phyloP scores from a whole-genome alignment of 306 rosid genomes.

The Crotalaria pallida region DNA sequence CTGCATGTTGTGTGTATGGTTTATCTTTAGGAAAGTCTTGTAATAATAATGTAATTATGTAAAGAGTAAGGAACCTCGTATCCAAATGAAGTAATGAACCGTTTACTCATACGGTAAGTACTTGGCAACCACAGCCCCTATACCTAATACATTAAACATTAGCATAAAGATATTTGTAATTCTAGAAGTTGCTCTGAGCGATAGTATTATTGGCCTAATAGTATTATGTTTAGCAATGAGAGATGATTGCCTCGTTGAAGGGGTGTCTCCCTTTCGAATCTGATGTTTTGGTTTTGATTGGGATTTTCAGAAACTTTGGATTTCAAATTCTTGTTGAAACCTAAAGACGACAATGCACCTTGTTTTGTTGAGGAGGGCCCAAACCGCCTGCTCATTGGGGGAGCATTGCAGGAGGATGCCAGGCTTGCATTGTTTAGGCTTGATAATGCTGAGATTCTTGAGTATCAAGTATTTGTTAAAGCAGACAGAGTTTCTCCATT shows the following conservation, averaged over 20 bases:
- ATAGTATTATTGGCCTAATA: constrained; percentile 13
- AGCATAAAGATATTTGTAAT: too few species aligned
- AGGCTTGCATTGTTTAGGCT: constrained; percentile 77
- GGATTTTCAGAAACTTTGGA: constrained; percentile 74
- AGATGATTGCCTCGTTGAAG: not conserved
- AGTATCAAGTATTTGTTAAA: constrained; percentile 76
- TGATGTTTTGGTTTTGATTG: constrained; percentile 5
- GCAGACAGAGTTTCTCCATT: constrained; percentile 95
- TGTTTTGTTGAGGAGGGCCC: constrained; percentile 93
- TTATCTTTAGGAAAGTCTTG: too few species aligned
- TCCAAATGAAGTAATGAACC: too few species aligned
- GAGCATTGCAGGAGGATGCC: constrained; percentile 82
- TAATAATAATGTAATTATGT: too few species aligned
- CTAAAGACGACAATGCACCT: constrained; percentile 56
- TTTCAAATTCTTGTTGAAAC: constrained; percentile 90
- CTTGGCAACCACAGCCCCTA: too few species aligned
- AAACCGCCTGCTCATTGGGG: constrained; percentile 70
- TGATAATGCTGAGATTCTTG: constrained; percentile 57
- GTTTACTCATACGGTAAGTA: too few species aligned
- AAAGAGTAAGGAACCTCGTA: too few species aligned
- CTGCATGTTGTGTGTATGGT: too few species aligned
- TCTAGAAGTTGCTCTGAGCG: not conserved
- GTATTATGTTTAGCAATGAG: not conserved
- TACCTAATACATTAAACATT: too few species aligned
- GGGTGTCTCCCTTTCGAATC: not conserved